These are phyloP conservation scores for Dothideomycetidae sp. DNA, from an alignment of 2,329 filamentous ascomycete genomes.

Conservation along the genomic window DNA sequence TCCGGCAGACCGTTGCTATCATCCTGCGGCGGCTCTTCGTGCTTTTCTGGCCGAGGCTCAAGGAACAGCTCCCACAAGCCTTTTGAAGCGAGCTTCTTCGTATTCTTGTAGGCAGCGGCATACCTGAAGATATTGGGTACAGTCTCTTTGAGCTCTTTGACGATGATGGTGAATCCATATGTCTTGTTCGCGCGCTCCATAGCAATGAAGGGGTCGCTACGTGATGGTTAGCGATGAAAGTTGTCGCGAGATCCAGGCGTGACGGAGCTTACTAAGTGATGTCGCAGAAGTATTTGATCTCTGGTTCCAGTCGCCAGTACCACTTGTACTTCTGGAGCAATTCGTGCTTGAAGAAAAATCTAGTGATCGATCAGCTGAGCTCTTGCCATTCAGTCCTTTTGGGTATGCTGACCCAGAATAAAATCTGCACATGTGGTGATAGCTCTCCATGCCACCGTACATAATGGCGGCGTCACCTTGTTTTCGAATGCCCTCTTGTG, in stretches of 20 bases:
- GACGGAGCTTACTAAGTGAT: slow-evolving; percentile 70
- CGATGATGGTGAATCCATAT: slow-evolving; percentile 96
- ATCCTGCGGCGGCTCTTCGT: slow-evolving; percentile 39
- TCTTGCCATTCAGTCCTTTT: not conserved
- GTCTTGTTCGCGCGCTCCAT: slow-evolving; percentile 95
- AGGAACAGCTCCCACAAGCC: slow-evolving; percentile 99
- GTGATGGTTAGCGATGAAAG: slow-evolving; percentile 23
- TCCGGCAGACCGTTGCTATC: slow-evolving; percentile 60
- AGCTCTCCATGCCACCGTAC: slow-evolving; percentile 98
- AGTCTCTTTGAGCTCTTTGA: slow-evolving; percentile 94
- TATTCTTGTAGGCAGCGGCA: slow-evolving; percentile 91
- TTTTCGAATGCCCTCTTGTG: slow-evolving; percentile 89
- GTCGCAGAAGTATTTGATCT: slow-evolving; percentile 99
- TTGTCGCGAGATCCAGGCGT: not conserved
- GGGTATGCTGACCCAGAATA: slow-evolving; percentile 73
- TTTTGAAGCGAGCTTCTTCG: slow-evolving; percentile 78
- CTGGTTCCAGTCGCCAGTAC: slow-evolving; percentile 98
- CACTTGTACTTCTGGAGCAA: slow-evolving; percentile 93
- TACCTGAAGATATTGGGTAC: slow-evolving; percentile 98
- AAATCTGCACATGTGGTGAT: slow-evolving; percentile 98
- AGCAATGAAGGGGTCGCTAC: slow-evolving; percentile 80
- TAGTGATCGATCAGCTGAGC: slow-evolving; percentile 18
- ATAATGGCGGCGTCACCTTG: slow-evolving; percentile 96
- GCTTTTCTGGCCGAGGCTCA: slow-evolving; percentile 55
- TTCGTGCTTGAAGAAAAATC: slow-evolving; percentile 95